A percentile compares a stretch with the other conserved stretches of the same genome.
Conservation (phyloP, 306 rosid genomes). For the Cyclanthera cordifolia region DNA sequence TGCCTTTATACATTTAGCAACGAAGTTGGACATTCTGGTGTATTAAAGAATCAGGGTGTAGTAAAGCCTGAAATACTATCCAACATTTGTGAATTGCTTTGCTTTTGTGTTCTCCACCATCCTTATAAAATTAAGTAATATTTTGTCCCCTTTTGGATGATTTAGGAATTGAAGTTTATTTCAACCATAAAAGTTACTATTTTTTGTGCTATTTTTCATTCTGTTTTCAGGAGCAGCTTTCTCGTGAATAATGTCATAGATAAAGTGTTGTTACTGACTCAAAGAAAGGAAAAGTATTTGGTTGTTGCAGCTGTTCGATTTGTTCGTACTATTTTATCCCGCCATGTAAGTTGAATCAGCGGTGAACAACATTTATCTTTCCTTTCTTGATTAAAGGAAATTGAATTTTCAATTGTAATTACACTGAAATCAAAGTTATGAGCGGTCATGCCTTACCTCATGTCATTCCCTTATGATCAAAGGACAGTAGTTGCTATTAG, state of each 20-base stretch:
- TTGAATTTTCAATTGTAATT: not conserved
- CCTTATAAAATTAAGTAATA: constrained; percentile 85
- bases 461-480: not conserved
- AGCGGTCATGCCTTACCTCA: not conserved
- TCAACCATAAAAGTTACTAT: constrained; percentile 5
- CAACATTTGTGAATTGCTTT: constrained; percentile 79
- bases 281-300: constrained; percentile 63
- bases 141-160: constrained; percentile 20
- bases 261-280: constrained; percentile 62
- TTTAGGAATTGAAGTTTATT: constrained; percentile 7
- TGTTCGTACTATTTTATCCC: constrained; percentile 70
- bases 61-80: constrained; percentile 84
- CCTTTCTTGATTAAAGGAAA: not conserved
- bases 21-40: constrained; percentile 27
- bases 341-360: constrained; percentile 45
- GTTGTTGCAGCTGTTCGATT: constrained; percentile 93
- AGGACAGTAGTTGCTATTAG: not conserved
- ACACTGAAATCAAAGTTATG: not conserved
- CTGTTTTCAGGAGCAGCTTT: constrained; percentile 57
- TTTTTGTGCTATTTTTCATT: constrained; percentile 13
- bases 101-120: constrained; percentile 94
- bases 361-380: not conserved
- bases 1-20: constrained; percentile 28
- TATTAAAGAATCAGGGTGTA: constrained; percentile 28
- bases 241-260: constrained; percentile 60